A percentile compares a stretch with the other conserved stretches of the same genome.
Conservation (phyloP, 2,329 filamentous ascomycete genomes). For the Alternaria sp. region DNA sequence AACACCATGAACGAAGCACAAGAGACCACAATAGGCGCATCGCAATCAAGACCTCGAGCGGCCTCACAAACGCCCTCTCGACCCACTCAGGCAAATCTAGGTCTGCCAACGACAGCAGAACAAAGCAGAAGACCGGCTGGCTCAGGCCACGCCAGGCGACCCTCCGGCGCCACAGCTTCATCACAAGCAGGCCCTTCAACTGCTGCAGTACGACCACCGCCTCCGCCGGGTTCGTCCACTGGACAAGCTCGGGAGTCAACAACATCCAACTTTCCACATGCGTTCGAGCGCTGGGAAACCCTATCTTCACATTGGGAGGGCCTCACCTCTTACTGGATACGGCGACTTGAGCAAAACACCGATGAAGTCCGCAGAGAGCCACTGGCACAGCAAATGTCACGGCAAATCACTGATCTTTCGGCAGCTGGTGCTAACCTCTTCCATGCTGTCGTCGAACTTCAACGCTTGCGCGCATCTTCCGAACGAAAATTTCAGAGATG, state of each 20-base stretch:
- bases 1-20: slow-evolving; percentile 27
- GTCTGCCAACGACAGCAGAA: slow-evolving; percentile 30
- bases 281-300: slow-evolving; percentile 97
- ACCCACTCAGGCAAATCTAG: slow-evolving; percentile 38
- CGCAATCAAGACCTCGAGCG: slow-evolving; percentile 42
- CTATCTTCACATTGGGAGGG: slow-evolving; percentile 98
- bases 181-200: slow-evolving; percentile 46
- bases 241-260: slow-evolving; percentile 49
- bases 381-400: slow-evolving; percentile 84
- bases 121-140: slow-evolving; percentile 44
- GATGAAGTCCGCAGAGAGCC: slow-evolving; percentile 85
- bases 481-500: slow-evolving; percentile 98
- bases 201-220: slow-evolving; percentile 36
- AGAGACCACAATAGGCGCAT: slow-evolving; percentile 39
- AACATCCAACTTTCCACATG: slow-evolving; percentile 84
- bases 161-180: slow-evolving; percentile 39
- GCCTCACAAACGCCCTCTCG: slow-evolving; percentile 45
- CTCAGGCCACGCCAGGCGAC: slow-evolving; percentile 43
- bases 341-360: slow-evolving; percentile 87
- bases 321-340: slow-evolving; percentile 96
- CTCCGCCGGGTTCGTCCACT: slow-evolving; percentile 36
- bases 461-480: slow-evolving; percentile 90
- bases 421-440: slow-evolving; percentile 97
- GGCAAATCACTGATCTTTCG: slow-evolving; percentile 96
- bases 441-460: slow-evolving; percentile 95